Base-by-base conservation (phyloP, 2,329 filamentous ascomycete genomes). In the Elsinoe perseae region DNA sequence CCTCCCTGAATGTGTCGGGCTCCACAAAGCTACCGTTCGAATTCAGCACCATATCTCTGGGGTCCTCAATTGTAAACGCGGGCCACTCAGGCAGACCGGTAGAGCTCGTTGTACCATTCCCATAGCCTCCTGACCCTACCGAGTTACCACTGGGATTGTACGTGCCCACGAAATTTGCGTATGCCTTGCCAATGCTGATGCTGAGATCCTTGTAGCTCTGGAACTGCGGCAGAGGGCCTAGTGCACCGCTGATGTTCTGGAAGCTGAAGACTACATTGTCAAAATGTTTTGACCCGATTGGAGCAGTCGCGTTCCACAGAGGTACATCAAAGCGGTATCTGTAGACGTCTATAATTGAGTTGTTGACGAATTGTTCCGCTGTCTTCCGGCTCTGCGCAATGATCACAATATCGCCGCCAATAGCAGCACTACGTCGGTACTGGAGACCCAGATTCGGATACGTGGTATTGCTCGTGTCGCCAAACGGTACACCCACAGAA, bases 221-320 rank as follows among this genome's bases (percentile, higher is more conserved):
- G 42, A 57, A 62, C 32, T 61, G 46, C 0, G 75, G 75, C 20
- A 75, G 69, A 0, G 75, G 71, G 0, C 75, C 75, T n/a, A 78
- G 64, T 21, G 72, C 58, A 0, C 76, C 76, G 1, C 70, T 72
- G 44, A 77, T 76, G 56, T 79, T 78, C 62, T 78, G 74, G 63
- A 79, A 78, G 59, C 70, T 74, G 62, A 75, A 79, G 1, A 75
- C 74, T 0, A 77, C 76, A 50, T 79, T 78, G 61, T 71, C 69
- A 54, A 77, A 78, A 59, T 79, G 77, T 56, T 71, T 70, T 16
- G 74, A 70, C 1, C 74, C 75, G 6, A 70, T 69, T 58, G 72
- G 70, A 12, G 68, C 67, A 2, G 63, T 61, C 5, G 71, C 68
- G 58, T 73, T 71, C 68, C 73, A 77, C 20, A 70, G 65, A n/a